Evolutionary conservation across 164 flowering plant genomes (phyloP), one percentile per base, ranked within the genome.

Genomic region (Sextonia rubra): DNA sequence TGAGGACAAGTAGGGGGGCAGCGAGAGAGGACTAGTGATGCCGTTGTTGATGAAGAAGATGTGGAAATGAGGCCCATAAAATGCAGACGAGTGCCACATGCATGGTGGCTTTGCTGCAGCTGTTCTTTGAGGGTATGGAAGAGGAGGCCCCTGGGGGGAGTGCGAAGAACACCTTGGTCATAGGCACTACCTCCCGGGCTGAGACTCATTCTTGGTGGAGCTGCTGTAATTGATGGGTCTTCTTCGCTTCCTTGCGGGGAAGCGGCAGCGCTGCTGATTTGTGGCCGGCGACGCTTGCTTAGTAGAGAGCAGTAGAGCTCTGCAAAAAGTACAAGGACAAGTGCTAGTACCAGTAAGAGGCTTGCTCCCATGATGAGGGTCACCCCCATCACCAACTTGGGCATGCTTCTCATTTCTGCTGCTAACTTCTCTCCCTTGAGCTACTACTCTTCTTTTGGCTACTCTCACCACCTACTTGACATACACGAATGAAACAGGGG

Each of bases 241-340:
- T 73, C 73, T 60, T 62, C 60, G 64, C 20, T 22, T 17, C 47
- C 49, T 70, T 56, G 49, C 73, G 20, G 66, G 73, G n/a, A 15
- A 12, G 61, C 49, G 1, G n/a, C 72, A n/a, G 18, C 64, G 79
- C 47, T 22, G 67, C 66, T 47, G 72, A 76, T 17, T 37, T 2
- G 56, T 37, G 64, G 62, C 64, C 77, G 70, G 11, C 88, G 83
- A 3, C 90, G 77, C 32, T 64, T 76, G 72, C 92, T 85, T 20
- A 93, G 79, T 64, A 91, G 84, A 70, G 91, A 86, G 77, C 98
- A 93, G 86, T 93, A 93, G 72, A 93, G 98, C 82, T 93, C 91
- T 27, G 90, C 95, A 47, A 91, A 71, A 5, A 93, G 84, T 6
- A 93, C 88, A 3, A 89, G 69, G 30, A 93, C 77, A 11, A 91